Evolutionary conservation across 75 land plant species (phyloP).

Genomic region (Adiantum capillusveneris): DNA sequence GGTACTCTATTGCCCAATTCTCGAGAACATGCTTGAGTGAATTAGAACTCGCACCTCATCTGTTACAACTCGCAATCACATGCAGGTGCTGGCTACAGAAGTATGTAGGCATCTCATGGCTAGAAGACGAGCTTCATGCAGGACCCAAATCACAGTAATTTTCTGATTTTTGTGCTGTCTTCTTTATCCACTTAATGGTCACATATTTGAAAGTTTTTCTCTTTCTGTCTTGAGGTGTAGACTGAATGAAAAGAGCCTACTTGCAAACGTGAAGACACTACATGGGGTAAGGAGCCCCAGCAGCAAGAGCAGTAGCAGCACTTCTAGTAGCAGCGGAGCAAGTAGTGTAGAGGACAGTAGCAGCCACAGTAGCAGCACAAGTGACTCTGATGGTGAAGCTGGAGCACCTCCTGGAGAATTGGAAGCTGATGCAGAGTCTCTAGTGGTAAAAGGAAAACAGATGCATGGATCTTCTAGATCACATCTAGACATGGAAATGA

Average conservation of each 20-base stretch:
- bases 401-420: slow-evolving; percentile 43
- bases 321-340: slow-evolving; percentile 57
- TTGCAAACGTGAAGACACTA: slow-evolving; percentile 2
- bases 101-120: slow-evolving; percentile 58
- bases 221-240: no score
- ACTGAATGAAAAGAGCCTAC: no score
- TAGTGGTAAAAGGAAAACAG: slow-evolving; percentile 37
- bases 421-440: slow-evolving; percentile 93
- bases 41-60: no score
- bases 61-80: background rate
- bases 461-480: slow-evolving; percentile 43
- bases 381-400: slow-evolving; percentile 56
- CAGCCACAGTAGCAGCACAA: slow-evolving; percentile 59
- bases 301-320: slow-evolving; percentile 63
- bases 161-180: no score
- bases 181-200: no score
- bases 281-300: slow-evolving; percentile 19
- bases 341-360: slow-evolving; percentile 38
- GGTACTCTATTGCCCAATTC: slow-evolving; percentile 33
- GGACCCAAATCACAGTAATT: background rate
- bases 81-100: slow-evolving; percentile 84
- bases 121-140: slow-evolving; percentile 23
- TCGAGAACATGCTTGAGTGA: background rate
- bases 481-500: slow-evolving; percentile 17
- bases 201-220: no score